Base-by-base conservation (phyloP, 1,139 yeast genomes). In the Geotrichum restrictum region DNA sequence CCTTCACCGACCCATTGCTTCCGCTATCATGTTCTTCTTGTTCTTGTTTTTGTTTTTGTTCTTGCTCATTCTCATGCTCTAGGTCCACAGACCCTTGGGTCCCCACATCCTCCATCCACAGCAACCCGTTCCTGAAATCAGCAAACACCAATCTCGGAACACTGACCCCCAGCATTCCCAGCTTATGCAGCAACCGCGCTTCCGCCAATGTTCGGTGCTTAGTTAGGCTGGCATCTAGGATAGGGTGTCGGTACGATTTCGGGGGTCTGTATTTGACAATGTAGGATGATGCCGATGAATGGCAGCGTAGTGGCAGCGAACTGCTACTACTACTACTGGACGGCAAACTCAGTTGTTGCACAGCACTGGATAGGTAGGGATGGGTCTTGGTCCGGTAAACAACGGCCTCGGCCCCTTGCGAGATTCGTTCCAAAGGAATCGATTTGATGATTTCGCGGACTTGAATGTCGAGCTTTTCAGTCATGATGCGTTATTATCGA, bases 371-470 rank as follows among this genome's bases (percentile, higher is more conserved):
- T 22, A 76, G 64, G 64, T 84, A 89, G 14, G 97, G 97, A 66
- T 88, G 96, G 1, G 68, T 67, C 0, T 66, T 55, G 0, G 94
- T 79, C 32, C 74, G 69, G 66, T 85, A 88, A 1, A 89, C 93
- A 21, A 88, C 75, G 0, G 97, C 96, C 65, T 91, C 98, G 0
- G 98, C 97, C n/a, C 98, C 98, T 65, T 91, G 98, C 0, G 96
- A 86, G 2, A 64, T 55, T 14, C 56, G 49, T 7, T 54, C 53
- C 11, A 63, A 52, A 61, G 2, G 81, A 79, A 33, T 82, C 70
- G 49, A 76, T 71, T 1, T 78, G 74, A 49, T 83, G 61, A 52
- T 74, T 69, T 5, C 60, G 52, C 55, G 75, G 68, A 1, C 82
- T 82, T 49, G 69, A 1, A 24, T 22, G 24, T 51, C 55, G 7